phyloP scores from a whole-genome alignment of 129 eudicot species.

The Chrysanthemum lavandulifolium region DNA sequence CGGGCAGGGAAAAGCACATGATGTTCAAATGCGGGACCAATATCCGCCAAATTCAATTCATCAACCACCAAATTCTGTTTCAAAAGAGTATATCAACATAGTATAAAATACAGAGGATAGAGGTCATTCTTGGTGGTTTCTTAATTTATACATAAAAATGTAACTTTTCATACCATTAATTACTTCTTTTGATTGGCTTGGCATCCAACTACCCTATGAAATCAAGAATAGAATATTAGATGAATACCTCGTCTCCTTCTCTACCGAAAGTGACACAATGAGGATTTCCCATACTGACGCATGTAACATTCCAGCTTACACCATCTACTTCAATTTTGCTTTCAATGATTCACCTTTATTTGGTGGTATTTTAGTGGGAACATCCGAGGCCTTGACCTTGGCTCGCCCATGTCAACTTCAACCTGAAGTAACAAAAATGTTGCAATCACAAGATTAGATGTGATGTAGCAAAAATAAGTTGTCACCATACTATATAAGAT shows the following conservation, averaged over 20 bases:
- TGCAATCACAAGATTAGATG: constrained; percentile 14
- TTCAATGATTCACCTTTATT: constrained; percentile 65
- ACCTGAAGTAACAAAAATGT: constrained; percentile 55
- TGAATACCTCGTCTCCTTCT: constrained; percentile 51
- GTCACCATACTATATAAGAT: neutral
- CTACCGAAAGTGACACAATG: constrained; percentile 83
- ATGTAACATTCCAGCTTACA: constrained; percentile 75
- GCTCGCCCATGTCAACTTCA: constrained; percentile 97
- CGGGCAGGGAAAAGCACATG: constrained; percentile 91
- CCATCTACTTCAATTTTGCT: constrained; percentile 76
- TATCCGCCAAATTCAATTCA: constrained; percentile 76
- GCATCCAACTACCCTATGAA: neutral
- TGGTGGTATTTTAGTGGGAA: constrained; percentile 81
- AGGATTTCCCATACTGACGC: constrained; percentile 99
- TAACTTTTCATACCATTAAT: no score
- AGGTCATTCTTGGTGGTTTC: no score
- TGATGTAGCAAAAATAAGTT: neutral
- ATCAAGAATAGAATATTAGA: neutral
- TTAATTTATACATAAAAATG: no score
- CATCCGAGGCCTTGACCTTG: constrained; percentile 75
- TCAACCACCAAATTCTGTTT: constrained; percentile 85
- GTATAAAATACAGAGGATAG: no score
- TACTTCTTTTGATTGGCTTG: no score
- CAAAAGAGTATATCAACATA: neutral
- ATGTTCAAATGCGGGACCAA: constrained; percentile 91